phyloP scores from a whole-genome alignment of 352 stramenopile genomes.

The Detonula confervacea region DNA sequence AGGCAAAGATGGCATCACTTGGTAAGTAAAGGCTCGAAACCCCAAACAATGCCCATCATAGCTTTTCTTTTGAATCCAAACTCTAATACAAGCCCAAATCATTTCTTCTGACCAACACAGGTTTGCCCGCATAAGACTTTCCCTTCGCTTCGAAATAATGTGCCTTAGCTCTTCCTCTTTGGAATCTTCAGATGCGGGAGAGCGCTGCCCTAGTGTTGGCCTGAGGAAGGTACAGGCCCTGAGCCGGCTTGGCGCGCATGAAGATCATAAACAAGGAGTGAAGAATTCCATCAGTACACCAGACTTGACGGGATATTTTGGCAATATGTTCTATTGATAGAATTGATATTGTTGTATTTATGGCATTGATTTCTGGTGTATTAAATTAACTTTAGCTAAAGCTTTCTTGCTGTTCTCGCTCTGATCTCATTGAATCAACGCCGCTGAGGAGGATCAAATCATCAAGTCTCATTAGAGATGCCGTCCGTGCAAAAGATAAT shows the following conservation, averaged over 20 bases:
- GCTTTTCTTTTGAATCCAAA: slow-evolving; percentile 1
- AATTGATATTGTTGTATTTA: too few species aligned
- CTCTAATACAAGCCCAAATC: slow-evolving; percentile 18
- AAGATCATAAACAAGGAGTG: slow-evolving; percentile 61
- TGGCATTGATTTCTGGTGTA: too few species aligned
- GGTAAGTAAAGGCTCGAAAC: slow-evolving; percentile 49
- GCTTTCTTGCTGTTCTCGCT: slow-evolving; percentile 11
- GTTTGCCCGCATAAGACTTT: slow-evolving; percentile 82
- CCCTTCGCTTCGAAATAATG: slow-evolving; percentile 83
- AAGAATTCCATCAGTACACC: slow-evolving; percentile 58
- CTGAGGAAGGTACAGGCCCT: slow-evolving; percentile 78
- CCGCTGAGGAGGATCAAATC: slow-evolving; percentile 38
- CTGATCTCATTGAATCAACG: slow-evolving; percentile 20
- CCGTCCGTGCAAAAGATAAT: slow-evolving; percentile 39
- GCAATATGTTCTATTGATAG: slow-evolving; percentile 71
- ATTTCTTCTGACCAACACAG: slow-evolving; percentile 27
- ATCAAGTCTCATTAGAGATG: slow-evolving; percentile 31
- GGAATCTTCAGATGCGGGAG: slow-evolving; percentile 31
- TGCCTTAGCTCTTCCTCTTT: slow-evolving; percentile 63
- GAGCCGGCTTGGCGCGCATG: slow-evolving; percentile 67
- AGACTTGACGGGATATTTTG: slow-evolving; percentile 77
- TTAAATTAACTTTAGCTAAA: too few species aligned
- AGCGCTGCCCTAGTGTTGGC: slow-evolving; percentile 68
- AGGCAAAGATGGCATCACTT: slow-evolving; percentile 82
- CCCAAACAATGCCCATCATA: not conserved